phyloP scores from a whole-genome alignment of 2,329 filamentous ascomycete genomes.

The Helotiales sp. region DNA sequence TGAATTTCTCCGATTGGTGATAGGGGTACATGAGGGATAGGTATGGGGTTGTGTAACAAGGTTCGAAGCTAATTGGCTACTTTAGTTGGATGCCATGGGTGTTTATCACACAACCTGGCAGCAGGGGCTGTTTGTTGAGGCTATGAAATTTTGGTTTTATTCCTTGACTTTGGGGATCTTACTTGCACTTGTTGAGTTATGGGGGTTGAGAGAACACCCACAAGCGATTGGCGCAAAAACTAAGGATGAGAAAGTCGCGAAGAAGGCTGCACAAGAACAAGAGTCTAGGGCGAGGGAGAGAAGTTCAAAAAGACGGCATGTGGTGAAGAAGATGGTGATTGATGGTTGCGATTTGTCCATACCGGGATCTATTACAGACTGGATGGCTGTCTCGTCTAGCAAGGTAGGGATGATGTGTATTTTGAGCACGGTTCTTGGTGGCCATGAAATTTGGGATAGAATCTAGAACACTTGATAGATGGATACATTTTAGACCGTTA shows the following conservation, averaged over 20 bases:
- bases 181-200: conserved; percentile 33
- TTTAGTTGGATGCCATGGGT: conserved; percentile 54
- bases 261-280: conserved; percentile 32
- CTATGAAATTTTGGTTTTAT: conserved; percentile 72
- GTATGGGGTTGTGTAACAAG: neutral
- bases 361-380: conserved; percentile 63
- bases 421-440: conserved; percentile 64
- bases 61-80: conserved; percentile 9
- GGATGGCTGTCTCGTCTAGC: conserved; percentile 57
- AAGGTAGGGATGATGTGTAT: conserved; percentile 64
- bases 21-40: conserved; percentile 41
- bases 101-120: conserved; percentile 50
- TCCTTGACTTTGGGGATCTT: conserved; percentile 47
- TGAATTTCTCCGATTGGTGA: neutral
- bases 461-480: conserved; percentile 6
- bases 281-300: conserved; percentile 23
- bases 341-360: conserved; percentile 66
- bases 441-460: conserved; percentile 62
- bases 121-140: conserved; percentile 57
- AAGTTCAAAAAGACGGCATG: conserved; percentile 40
- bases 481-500: neutral
- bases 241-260: neutral
- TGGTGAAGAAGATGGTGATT: conserved; percentile 56
- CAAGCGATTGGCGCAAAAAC: neutral
- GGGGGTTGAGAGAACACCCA: neutral